phyloP scores from a whole-genome alignment of 805 yeast genomes.

The Zygotorulaspora danielsina region DNA sequence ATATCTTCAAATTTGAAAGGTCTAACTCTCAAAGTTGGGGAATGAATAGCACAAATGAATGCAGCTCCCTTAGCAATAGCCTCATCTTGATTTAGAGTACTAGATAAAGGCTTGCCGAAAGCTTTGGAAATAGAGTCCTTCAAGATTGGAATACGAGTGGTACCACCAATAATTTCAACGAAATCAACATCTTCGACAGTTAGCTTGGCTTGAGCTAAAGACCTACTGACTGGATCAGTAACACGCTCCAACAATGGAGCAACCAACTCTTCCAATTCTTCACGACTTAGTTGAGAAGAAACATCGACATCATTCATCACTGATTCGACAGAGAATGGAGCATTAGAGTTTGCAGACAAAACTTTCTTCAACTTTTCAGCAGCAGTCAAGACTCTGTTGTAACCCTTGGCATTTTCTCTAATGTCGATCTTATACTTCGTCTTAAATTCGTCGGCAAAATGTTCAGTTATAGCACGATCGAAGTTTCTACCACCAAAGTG shows the following conservation, averaged over 20 bases:
- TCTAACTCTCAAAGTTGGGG: constrained; percentile 97
- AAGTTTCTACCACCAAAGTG: constrained; percentile 98
- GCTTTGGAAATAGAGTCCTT: constrained; percentile 75
- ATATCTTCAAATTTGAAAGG: constrained; percentile 97
- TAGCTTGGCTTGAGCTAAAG: constrained; percentile 76
- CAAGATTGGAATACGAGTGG: constrained; percentile 93
- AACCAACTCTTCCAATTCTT: constrained; percentile 86
- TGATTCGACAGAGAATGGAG: constrained; percentile 93
- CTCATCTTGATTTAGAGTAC: constrained; percentile 98
- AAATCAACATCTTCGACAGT: constrained; percentile 73
- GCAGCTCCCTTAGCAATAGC: constrained; percentile 99
- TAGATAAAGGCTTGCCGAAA: constrained; percentile 81
- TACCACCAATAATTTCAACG: constrained; percentile 96
- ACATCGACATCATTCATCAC: constrained; percentile 97
- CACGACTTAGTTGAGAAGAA: constrained; percentile 81
- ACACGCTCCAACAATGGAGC: constrained; percentile 76
- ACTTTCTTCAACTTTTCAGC: constrained; percentile 94
- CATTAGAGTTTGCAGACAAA: constrained; percentile 89
- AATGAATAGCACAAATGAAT: constrained; percentile 97
- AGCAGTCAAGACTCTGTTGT: constrained; percentile 85
- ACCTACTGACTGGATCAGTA: constrained; percentile 70
- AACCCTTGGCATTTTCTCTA: constrained; percentile 88
- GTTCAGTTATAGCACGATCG: constrained; percentile 89
- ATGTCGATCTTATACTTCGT: constrained; percentile 91
- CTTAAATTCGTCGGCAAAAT: constrained; percentile 90